phyloP scores from a whole-genome alignment of 352 stramenopile genomes.

The Phytophthora macrochlamydospora region DNA sequence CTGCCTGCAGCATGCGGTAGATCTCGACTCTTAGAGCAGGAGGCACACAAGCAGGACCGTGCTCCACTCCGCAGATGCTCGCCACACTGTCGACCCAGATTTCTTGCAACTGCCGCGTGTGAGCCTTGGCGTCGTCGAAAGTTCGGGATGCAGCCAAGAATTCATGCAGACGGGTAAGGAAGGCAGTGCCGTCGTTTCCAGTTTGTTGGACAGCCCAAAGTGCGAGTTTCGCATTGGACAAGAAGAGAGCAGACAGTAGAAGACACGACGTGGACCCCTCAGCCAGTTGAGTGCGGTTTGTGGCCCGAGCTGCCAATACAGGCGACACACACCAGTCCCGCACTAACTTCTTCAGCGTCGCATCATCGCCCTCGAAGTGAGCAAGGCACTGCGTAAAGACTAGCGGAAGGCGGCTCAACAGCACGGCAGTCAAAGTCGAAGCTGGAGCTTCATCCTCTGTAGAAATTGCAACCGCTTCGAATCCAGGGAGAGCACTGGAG shows the following conservation, averaged over 20 bases:
- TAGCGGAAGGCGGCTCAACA: slow-evolving; percentile 74
- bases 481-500: slow-evolving; percentile 48
- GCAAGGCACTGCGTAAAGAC: slow-evolving; percentile 89
- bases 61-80: slow-evolving; percentile 78
- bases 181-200: slow-evolving; percentile 60
- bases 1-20: slow-evolving; percentile 71
- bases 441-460: slow-evolving; percentile 6
- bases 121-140: slow-evolving; percentile 43
- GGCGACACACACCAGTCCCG: slow-evolving; percentile 71
- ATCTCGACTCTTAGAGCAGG: slow-evolving; percentile 74
- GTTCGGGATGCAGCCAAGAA: slow-evolving; percentile 66
- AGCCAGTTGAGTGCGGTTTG: slow-evolving; percentile 53
- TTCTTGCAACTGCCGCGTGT: slow-evolving; percentile 67
- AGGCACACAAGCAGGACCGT: slow-evolving; percentile 69
- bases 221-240: slow-evolving; percentile 84
- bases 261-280: slow-evolving; percentile 69
- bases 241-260: slow-evolving; percentile 76
- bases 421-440: slow-evolving; percentile 42
- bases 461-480: slow-evolving; percentile 3
- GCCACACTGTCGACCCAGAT: slow-evolving; percentile 85
- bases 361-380: slow-evolving; percentile 72
- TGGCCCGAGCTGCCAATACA: slow-evolving; percentile 48
- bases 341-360: slow-evolving; percentile 68
- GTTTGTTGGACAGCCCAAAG: slow-evolving; percentile 76
- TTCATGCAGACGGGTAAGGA: slow-evolving; percentile 56